Percentiles rank a stretch among this genome's conserved stretches.
Conservation (phyloP, 116 monocot genomes). For the Zostera marina region DNA sequence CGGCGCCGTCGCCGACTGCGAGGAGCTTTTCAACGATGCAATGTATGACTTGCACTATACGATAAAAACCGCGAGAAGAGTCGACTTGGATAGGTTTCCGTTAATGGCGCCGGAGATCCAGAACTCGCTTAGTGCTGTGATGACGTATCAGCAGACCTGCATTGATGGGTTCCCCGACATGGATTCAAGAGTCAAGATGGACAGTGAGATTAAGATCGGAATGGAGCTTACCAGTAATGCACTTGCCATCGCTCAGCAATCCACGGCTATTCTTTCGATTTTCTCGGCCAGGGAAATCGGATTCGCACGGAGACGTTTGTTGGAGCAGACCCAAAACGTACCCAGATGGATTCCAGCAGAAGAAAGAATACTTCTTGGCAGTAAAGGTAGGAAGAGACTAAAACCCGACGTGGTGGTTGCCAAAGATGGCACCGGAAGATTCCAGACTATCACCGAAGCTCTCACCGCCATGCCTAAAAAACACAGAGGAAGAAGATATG, state of each 20-base stretch:
- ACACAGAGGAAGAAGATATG: slow-evolving; percentile 41
- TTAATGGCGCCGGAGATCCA: slow-evolving; percentile 28
- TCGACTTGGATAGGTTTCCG: slow-evolving; percentile 13
- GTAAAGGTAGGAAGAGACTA: slow-evolving; percentile 13
- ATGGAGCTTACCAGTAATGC: slow-evolving; percentile 82
- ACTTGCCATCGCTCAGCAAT: slow-evolving; percentile 45
- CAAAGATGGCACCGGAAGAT: slow-evolving; percentile 68
- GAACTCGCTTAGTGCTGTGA: slow-evolving; percentile 76
- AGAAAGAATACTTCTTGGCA: slow-evolving; percentile 26
- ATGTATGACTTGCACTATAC: slow-evolving; percentile 33
- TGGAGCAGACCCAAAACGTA: not conserved
- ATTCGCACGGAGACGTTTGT: not conserved
- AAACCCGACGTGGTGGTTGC: slow-evolving; percentile 67
- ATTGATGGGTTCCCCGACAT: slow-evolving; percentile 68
- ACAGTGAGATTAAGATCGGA: slow-evolving; percentile 24
- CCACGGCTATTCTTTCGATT: slow-evolving; percentile 17
- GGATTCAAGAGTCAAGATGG: slow-evolving; percentile 43
- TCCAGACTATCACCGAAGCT: slow-evolving; percentile 49
- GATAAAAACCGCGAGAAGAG: slow-evolving; percentile 11
- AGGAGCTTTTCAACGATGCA: slow-evolving; percentile 29
- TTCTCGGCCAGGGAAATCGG: slow-evolving; percentile 8
- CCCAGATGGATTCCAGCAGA: slow-evolving; percentile 38
- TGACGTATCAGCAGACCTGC: slow-evolving; percentile 73
- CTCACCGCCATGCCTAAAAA: slow-evolving; percentile 40
- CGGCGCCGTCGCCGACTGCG: slow-evolving; percentile 49